phyloP scores from a whole-genome alignment of 495 filamentous ascomycete genomes.

The Chaetomidium leptoderma region DNA sequence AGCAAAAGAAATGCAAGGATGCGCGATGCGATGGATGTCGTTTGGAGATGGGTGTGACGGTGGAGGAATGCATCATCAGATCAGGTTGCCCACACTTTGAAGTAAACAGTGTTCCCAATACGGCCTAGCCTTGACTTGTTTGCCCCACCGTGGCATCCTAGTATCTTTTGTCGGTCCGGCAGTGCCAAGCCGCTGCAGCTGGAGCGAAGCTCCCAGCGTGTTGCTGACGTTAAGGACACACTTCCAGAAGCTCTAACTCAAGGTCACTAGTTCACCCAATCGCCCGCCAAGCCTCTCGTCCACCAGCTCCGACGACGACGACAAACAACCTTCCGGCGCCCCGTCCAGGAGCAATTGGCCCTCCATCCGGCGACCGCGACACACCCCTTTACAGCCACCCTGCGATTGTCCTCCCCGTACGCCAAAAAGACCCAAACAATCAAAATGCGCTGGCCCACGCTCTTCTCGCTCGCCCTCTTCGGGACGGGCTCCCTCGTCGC shows the following conservation, averaged over 20 bases:
- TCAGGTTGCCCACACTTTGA: constrained; percentile 11
- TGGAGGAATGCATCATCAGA: constrained; percentile 13
- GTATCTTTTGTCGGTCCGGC: constrained; percentile 3
- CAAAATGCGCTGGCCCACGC: constrained; percentile 54
- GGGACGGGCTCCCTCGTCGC: constrained; percentile 35
- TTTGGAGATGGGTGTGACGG: background rate
- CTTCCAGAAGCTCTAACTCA: constrained; percentile 13
- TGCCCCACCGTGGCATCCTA: background rate
- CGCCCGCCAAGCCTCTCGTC: constrained; percentile 1
- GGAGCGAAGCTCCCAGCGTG: background rate
- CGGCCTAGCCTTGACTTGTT: constrained; percentile 14
- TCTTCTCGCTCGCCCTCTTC: constrained; percentile 51
- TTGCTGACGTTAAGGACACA: constrained; percentile 22
- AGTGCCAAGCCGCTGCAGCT: constrained; percentile 10
- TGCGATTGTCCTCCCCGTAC: too few relatives aligned
- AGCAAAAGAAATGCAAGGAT: background rate
- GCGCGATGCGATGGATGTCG: background rate
- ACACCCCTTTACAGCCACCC: constrained; percentile 2
- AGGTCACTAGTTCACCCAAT: too few relatives aligned
- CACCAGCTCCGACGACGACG: constrained; percentile 18
- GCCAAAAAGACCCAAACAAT: background rate
- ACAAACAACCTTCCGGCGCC: constrained; percentile 6
- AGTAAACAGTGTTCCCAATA: constrained; percentile 37
- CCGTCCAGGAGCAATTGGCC: constrained; percentile 25
- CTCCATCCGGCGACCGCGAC: constrained; percentile 8